These are phyloP conservation scores for Sisymbrium altissimum DNA, from an alignment of 345 rosid genomes.

Conservation along the genomic window DNA sequence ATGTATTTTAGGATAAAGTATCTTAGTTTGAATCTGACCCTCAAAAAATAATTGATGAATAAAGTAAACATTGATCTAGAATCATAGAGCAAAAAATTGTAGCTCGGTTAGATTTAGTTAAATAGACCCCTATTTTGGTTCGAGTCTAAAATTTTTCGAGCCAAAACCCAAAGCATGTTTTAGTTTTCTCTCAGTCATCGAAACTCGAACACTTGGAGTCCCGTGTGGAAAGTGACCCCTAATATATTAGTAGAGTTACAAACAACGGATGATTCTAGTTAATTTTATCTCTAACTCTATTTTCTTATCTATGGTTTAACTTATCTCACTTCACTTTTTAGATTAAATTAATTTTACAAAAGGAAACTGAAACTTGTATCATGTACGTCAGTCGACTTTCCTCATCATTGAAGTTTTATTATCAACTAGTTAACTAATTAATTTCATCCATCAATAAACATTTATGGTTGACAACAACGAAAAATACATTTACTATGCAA, in stretches of 20 bases:
- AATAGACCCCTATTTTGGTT: neutral
- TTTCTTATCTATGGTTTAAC: no score
- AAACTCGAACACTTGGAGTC: neutral
- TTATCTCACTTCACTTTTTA: neutral
- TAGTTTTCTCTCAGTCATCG: neutral
- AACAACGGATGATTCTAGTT: neutral
- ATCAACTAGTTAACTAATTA: neutral
- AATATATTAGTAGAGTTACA: neutral
- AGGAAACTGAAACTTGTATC: neutral
- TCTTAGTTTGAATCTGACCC: neutral
- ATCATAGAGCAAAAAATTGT: neutral
- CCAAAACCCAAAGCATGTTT: neutral
- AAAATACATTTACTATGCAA: slow-evolving; percentile 21
- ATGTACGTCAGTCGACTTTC: neutral
- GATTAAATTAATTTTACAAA: neutral
- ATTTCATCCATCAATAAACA: neutral
- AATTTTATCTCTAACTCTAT: neutral
- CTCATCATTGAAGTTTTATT: neutral
- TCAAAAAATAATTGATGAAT: neutral
- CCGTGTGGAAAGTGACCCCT: neutral
- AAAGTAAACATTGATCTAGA: neutral
- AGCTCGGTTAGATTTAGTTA: neutral
- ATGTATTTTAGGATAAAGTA: neutral
- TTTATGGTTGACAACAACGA: neutral
- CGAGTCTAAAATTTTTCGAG: neutral